These are phyloP conservation scores for Solanum verrucosum DNA, from an alignment of 257 asterid species.

Conservation along the genomic window DNA sequence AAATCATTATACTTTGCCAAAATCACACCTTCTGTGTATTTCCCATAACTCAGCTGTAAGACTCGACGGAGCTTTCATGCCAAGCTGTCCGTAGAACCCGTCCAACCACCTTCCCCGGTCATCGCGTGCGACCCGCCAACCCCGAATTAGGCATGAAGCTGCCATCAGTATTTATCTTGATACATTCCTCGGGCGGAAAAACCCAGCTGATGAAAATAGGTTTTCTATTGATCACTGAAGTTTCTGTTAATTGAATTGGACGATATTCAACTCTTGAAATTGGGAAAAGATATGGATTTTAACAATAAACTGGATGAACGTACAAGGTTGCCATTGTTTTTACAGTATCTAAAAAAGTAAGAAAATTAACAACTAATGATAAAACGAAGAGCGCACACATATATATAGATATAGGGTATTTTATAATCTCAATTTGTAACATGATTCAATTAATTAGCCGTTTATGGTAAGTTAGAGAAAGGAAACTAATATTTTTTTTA, in stretches of 20 bases:
- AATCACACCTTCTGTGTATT: not conserved
- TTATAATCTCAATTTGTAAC: no score
- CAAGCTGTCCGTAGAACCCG: not conserved
- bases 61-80: not conserved
- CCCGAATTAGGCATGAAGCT: no score
- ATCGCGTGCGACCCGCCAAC: not conserved
- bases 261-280: not conserved
- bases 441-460: no score
- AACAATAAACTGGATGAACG: not conserved
- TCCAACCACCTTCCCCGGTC: not conserved
- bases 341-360: not conserved
- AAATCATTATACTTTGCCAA: no score
- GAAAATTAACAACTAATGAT: no score
- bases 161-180: no score
- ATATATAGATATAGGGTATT: no score
- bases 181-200: not conserved
- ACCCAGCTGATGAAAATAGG: not conserved
- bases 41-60: not conserved
- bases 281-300: not conserved
- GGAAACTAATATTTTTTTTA: no score
- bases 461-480: no score
- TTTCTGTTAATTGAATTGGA: not conserved
- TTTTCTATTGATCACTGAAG: not conserved
- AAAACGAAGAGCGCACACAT: no score
- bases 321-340: not conserved